Evolutionary conservation across 352 stramenopile species (phyloP).

Genomic region (Blastocystis sp.): DNA sequence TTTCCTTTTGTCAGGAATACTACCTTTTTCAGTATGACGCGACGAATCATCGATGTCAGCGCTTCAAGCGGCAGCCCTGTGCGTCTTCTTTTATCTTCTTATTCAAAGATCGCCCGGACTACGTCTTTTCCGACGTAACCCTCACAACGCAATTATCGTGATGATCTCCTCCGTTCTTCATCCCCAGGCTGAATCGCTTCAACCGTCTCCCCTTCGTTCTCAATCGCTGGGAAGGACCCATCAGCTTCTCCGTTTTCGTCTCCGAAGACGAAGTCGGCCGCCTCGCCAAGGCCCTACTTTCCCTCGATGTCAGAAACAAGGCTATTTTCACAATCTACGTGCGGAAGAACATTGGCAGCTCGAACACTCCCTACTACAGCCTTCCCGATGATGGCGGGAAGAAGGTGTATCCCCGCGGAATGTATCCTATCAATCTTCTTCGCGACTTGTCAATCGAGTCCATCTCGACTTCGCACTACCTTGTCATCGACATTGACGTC

Average conservation of each 20-base stretch:
- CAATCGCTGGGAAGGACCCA: not conserved
- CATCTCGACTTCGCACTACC: not conserved
- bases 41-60: not conserved
- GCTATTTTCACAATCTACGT: not conserved
- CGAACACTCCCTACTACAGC: not conserved
- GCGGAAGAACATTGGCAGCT: not conserved
- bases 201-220: not conserved
- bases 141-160: not conserved
- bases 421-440: conserved; percentile 20
- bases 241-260: not conserved
- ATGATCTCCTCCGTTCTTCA: not conserved
- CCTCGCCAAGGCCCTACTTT: not conserved
- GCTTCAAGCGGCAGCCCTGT: not conserved
- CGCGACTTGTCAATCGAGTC: conserved; percentile 31
- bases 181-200: not conserved
- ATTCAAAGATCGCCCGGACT: not conserved
- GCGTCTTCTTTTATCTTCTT: not conserved
- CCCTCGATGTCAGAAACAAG: not conserved
- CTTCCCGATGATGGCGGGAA: not conserved
- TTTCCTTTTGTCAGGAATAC: not conserved
- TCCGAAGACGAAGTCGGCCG: not conserved
- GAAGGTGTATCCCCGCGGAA: not conserved
- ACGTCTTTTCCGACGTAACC: not conserved
- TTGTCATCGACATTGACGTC: conserved; percentile 16
- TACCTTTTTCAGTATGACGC: not conserved